Evolutionary conservation across 2,329 filamentous ascomycete genomes (phyloP).

Genomic region (Helotiales sp.): DNA sequence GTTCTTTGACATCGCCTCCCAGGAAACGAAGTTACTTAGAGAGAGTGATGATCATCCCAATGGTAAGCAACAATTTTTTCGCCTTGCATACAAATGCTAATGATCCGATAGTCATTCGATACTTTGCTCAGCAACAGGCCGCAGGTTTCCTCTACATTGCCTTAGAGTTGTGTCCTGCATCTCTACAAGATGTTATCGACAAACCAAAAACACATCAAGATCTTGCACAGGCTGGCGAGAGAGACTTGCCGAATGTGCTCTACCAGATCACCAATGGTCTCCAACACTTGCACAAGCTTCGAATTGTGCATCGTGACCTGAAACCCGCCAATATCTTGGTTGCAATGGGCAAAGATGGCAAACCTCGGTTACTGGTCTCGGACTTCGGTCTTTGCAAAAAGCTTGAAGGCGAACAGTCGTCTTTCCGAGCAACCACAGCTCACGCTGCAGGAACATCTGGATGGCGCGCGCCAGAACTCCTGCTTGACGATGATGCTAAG

Average conservation of each 20-base stretch:
- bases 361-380: constrained; percentile 86
- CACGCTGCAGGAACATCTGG: constrained; percentile 92
- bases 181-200: constrained; percentile 86
- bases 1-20: constrained; percentile 92
- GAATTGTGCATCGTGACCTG: constrained; percentile 94
- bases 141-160: constrained; percentile 95
- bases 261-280: constrained; percentile 90
- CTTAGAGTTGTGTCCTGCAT: constrained; percentile 89
- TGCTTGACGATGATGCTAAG: constrained; percentile 74
- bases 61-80: constrained; percentile 44
- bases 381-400: constrained; percentile 99
- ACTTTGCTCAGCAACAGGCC: constrained; percentile 88
- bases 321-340: constrained; percentile 98
- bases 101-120: constrained; percentile 72
- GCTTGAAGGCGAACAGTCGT: constrained; percentile 89
- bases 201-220: constrained; percentile 66
- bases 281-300: constrained; percentile 82
- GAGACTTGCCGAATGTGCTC: constrained; percentile 76
- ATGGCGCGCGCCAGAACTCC: constrained; percentile 93
- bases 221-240: constrained; percentile 70
- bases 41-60: constrained; percentile 96
- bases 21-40: constrained; percentile 85
- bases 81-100: constrained; percentile 25
- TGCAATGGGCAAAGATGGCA: constrained; percentile 66
- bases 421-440: constrained; percentile 90